A percentile compares a stretch with the other conserved stretches of the same genome.
These are phyloP conservation scores for Torrubiella hemipterigena DNA, from an alignment of 2,329 filamentous ascomycete genomes.

Conservation along the genomic window DNA sequence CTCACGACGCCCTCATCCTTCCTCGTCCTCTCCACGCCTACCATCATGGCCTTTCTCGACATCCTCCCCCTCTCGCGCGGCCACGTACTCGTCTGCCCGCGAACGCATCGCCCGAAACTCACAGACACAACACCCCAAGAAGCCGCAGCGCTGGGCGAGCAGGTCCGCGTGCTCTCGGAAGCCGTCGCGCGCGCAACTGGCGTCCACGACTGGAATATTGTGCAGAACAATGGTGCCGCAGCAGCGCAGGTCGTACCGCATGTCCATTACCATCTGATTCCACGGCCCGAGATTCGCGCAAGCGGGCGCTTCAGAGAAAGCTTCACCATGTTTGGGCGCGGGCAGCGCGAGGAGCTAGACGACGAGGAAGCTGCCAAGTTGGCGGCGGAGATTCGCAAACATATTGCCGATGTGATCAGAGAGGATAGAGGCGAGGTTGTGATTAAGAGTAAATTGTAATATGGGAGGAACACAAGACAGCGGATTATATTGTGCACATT, in stretches of 20 bases:
- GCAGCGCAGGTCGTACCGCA: constrained; percentile 90
- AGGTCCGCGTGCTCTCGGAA: constrained; percentile 59
- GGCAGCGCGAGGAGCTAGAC: constrained; percentile 60
- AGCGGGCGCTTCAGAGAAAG: constrained; percentile 44
- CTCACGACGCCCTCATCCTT: constrained; percentile 36
- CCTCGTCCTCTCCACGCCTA: constrained; percentile 65
- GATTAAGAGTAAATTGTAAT: constrained; percentile 25
- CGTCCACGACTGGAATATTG: constrained; percentile 82
- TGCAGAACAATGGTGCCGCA: constrained; percentile 86
- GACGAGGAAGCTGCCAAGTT: constrained; percentile 57
- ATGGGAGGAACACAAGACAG: not conserved
- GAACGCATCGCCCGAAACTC: constrained; percentile 66
- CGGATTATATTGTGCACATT: no score
- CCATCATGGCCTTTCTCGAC: constrained; percentile 80
- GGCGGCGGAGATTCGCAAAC: constrained; percentile 40
- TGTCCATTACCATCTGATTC: constrained; percentile 91
- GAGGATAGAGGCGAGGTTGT: constrained; percentile 22
- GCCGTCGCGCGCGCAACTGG: constrained; percentile 59
- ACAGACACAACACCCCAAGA: constrained; percentile 54
- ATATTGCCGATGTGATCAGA: constrained; percentile 33
- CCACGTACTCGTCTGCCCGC: constrained; percentile 72
- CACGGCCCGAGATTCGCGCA: constrained; percentile 56
- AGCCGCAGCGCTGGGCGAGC: constrained; percentile 52
- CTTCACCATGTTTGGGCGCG: constrained; percentile 76
- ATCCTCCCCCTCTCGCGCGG: constrained; percentile 79